phyloP scores from a whole-genome alignment of 192 early-diverging fungal species.

The Entophlyctis luteolus region DNA sequence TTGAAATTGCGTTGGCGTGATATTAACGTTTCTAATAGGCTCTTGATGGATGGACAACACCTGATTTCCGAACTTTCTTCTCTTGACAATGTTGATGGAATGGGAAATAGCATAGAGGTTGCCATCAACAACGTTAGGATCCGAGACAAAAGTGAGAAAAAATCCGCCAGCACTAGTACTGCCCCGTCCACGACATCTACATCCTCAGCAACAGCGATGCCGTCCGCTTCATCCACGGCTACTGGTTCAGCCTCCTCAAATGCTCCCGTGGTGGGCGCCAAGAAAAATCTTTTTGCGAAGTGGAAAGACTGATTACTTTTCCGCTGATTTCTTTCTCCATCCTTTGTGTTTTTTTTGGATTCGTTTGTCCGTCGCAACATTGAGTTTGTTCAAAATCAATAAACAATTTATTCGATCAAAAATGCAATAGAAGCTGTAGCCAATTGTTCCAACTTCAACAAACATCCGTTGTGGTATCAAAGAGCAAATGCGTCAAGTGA shows the following conservation, averaged over 20 bases:
- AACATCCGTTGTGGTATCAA: too few species aligned
- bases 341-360: not conserved
- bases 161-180: not conserved
- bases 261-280: not conserved
- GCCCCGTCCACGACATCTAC: not conserved
- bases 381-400: not conserved
- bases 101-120: slow-evolving; percentile 70
- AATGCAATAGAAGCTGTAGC: not conserved
- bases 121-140: slow-evolving; percentile 78
- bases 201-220: not conserved
- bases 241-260: not conserved
- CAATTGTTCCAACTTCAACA: too few species aligned
- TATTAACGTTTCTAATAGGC: slow-evolving; percentile 32
- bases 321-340: not conserved
- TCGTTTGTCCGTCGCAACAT: not conserved
- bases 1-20: not conserved
- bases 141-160: slow-evolving; percentile 42
- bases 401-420: not conserved
- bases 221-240: not conserved
- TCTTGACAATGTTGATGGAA: slow-evolving; percentile 68
- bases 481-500: too few species aligned
- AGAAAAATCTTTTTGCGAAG: slow-evolving; percentile 26
- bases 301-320: slow-evolving; percentile 13
- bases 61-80: slow-evolving; percentile 62
- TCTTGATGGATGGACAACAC: slow-evolving; percentile 75